phyloP scores from a whole-genome alignment of 1,139 yeast species.

The Yamadazyma conglobata region DNA sequence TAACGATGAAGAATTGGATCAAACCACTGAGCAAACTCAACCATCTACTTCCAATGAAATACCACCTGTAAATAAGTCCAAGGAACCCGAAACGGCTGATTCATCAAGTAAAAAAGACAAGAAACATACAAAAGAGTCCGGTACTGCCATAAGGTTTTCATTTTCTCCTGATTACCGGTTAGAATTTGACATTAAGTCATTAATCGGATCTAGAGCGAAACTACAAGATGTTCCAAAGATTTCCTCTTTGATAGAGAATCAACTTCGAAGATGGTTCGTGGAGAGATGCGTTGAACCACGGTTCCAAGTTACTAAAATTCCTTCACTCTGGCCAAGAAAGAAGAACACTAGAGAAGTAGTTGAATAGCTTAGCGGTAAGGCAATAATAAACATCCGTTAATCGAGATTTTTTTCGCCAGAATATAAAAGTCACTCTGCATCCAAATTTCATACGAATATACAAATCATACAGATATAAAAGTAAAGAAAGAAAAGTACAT shows the following conservation, averaged over 20 bases:
- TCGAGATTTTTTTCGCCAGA: too few species aligned
- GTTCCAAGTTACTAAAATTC: constrained; percentile 77
- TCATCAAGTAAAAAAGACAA: constrained; percentile 4
- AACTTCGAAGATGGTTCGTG: constrained; percentile 82
- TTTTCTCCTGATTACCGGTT: constrained; percentile 87
- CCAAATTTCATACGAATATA: too few species aligned
- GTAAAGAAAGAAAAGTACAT: too few species aligned
- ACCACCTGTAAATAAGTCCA: constrained; percentile 4
- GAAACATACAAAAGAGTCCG: constrained; percentile 21
- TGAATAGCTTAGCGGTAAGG: constrained; percentile 1
- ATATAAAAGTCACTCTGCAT: too few species aligned
- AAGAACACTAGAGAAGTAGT: constrained; percentile 54
- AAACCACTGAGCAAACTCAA: too few species aligned
- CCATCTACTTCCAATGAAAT: constrained; percentile 9
- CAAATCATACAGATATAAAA: too few species aligned
- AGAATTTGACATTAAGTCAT: constrained; percentile 79
- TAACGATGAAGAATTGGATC: constrained; percentile 33
- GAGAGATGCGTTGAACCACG: constrained; percentile 94
- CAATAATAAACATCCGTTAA: constrained; percentile 1
- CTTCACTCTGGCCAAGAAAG: constrained; percentile 87
- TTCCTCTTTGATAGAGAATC: constrained; percentile 76
- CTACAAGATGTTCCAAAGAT: constrained; percentile 92
- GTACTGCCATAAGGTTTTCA: constrained; percentile 79
- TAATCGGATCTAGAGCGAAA: constrained; percentile 90
- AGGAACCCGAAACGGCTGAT: constrained; percentile 1